phyloP scores from a whole-genome alignment of 495 filamentous ascomycete genomes.

The Tuber magnatum region DNA sequence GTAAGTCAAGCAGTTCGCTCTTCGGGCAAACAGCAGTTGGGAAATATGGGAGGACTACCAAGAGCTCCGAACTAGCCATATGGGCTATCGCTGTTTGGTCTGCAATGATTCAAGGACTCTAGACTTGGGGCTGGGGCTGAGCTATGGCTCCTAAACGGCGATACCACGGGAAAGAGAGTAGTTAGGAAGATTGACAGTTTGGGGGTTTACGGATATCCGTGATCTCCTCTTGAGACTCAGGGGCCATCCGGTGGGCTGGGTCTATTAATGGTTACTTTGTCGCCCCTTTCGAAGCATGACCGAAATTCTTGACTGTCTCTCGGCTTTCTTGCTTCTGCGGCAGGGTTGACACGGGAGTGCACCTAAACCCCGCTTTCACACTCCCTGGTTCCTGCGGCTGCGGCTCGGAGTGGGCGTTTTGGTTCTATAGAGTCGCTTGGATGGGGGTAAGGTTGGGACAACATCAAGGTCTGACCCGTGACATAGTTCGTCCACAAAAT shows the following conservation, averaged over 20 bases:
- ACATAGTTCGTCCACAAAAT: not conserved
- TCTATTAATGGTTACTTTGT: too few relatives aligned
- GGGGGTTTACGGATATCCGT: not conserved
- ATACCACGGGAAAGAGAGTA: not conserved
- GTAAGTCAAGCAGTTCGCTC: not conserved
- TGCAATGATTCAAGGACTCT: not conserved
- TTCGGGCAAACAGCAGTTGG: not conserved
- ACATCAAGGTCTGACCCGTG: not conserved
- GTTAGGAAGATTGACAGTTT: not conserved
- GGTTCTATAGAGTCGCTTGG: not conserved
- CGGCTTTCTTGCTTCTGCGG: too few relatives aligned
- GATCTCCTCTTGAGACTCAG: not conserved
- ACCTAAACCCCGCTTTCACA: not conserved
- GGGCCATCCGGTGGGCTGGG: too few relatives aligned
- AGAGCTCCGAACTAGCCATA: not conserved
- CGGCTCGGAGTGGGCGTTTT: not conserved
- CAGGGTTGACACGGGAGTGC: not conserved
- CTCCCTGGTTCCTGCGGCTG: not conserved
- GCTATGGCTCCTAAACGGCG: not conserved
- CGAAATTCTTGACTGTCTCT: too few relatives aligned
- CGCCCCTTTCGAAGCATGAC: too few relatives aligned
- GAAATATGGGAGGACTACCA: not conserved
- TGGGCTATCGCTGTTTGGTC: not conserved
- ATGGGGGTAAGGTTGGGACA: not conserved
- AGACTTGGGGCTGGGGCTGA: too few relatives aligned